Conservation (phyloP, 441 rosid genomes). For the Flueggea neowawraea region DNA sequence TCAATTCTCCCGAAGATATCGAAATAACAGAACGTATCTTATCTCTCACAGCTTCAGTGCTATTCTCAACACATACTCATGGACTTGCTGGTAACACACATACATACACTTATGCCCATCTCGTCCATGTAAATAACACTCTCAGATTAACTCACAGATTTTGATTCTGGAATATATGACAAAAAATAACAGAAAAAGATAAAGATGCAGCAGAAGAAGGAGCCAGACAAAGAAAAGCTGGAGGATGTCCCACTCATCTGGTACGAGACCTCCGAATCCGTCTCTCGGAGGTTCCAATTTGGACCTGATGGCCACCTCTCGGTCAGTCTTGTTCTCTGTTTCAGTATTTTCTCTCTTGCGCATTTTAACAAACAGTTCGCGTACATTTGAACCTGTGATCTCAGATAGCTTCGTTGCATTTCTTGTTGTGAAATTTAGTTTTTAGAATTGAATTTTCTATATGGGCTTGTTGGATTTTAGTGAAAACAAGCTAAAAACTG, state of each 20-base stretch:
- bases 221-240: constrained; percentile 28
- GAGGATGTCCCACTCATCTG: constrained; percentile 45
- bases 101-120: not conserved
- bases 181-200: constrained; percentile 36
- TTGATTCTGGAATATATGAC: too few relatives aligned
- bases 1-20: too few relatives aligned
- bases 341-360: not conserved
- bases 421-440: not conserved
- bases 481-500: too few relatives aligned
- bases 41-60: not conserved
- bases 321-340: constrained; percentile 28
- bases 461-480: too few relatives aligned
- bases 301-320: constrained; percentile 71
- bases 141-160: too few relatives aligned
- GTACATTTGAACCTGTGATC: not conserved
- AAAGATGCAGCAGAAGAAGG: constrained; percentile 55
- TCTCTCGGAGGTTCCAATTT: constrained; percentile 64
- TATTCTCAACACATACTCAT: not conserved
- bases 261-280: constrained; percentile 71
- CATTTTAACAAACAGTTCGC: constrained; percentile 17
- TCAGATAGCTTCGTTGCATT: not conserved
- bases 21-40: too few relatives aligned
- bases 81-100: constrained; percentile 24
- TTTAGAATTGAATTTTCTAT: too few relatives aligned
- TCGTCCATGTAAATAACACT: too few relatives aligned